Evolutionary conservation across 345 rosid genomes (phyloP), one percentile per base, ranked within the genome.

Genomic region (Erodium maritimum): DNA sequence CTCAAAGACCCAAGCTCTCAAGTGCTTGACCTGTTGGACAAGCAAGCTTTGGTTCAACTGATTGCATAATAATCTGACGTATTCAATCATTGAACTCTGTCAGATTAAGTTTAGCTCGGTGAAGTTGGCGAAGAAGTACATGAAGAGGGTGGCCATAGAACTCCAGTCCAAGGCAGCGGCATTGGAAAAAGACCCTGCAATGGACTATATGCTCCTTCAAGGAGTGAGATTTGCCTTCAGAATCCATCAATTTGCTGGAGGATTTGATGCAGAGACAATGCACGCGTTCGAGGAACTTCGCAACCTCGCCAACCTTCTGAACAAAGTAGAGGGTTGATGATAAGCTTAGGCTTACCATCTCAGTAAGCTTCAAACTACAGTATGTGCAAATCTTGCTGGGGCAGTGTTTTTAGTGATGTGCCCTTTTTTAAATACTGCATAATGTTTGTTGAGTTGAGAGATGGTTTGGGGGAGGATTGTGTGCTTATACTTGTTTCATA

Each of bases 201-300:
- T 83, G 69, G 89, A 86, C 73, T 86, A 82, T 52, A 81, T 79
- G 87, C 77, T 86, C 12, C 94, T 86, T 51, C 94, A 86, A 64
- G 94, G 94, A 67, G 89, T 86, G 62, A 79, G 89, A 64, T 86
- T 86, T 77, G 94, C 94, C 50, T 86, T 86, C 78, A 83, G 94
- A 74, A 83, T 86, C 60, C 94, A 86, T 62, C 94, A 84, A 86
- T 85, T 85, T 77, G 93, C 93, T 25, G 93, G 93, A 54, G 93
- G 93, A 64, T 85, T 85, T 65, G 93, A 85, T 71, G 73, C 79
- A 18, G 88, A 85, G 64, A 85, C 93, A 55, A 85, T 85, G 93
- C 84, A 85, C 45, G 88, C 79, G 22, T 85, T 85, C 17, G 93
- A 85, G 69, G 88, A 85, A 71, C 93, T 85, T 48, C 79, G 91